phyloP scores from a whole-genome alignment of 805 yeast genomes.

The Yarrowia bubula region DNA sequence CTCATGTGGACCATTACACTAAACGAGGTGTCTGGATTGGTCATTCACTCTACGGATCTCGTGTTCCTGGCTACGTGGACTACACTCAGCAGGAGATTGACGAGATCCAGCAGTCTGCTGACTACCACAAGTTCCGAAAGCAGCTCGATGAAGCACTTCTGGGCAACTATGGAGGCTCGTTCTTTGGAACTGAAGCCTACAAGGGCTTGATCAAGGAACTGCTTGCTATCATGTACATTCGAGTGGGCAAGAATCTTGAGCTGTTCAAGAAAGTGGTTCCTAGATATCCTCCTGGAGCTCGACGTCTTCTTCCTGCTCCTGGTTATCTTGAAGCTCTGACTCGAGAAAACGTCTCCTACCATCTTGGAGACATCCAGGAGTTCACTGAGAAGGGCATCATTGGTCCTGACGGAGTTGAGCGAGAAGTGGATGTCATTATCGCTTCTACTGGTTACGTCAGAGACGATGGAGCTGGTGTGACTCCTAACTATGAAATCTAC shows the following conservation, averaged over 20 bases:
- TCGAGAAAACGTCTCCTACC: constrained; percentile 29
- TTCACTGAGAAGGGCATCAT: constrained; percentile 31
- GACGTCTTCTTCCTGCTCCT: constrained; percentile 31
- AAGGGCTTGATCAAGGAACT: constrained; percentile 28
- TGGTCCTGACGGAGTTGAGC: constrained; percentile 29
- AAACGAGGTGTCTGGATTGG: constrained; percentile 23
- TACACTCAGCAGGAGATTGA: constrained; percentile 30
- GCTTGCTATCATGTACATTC: constrained; percentile 27
- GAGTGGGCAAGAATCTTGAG: constrained; percentile 29
- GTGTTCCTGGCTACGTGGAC: constrained; percentile 30
- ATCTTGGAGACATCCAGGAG: constrained; percentile 27
- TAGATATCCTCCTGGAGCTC: constrained; percentile 29
- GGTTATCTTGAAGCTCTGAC: constrained; percentile 30
- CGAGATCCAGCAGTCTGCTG: constrained; percentile 29
- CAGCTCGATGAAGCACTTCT: constrained; percentile 30
- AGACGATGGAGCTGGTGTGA: constrained; percentile 21
- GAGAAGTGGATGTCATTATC: constrained; percentile 26
- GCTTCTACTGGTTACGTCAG: constrained; percentile 29
- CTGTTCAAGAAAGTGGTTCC: constrained; percentile 31
- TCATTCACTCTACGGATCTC: constrained; percentile 30
- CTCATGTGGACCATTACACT: constrained; percentile 19
- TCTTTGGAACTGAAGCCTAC: constrained; percentile 26
- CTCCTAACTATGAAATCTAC: constrained; percentile 23
- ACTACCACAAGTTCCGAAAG: constrained; percentile 33
- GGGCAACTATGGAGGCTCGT: constrained; percentile 25